Conservation (phyloP, 2,329 filamentous ascomycete genomes). For the Paracorniculantispora psalliotae region DNA sequence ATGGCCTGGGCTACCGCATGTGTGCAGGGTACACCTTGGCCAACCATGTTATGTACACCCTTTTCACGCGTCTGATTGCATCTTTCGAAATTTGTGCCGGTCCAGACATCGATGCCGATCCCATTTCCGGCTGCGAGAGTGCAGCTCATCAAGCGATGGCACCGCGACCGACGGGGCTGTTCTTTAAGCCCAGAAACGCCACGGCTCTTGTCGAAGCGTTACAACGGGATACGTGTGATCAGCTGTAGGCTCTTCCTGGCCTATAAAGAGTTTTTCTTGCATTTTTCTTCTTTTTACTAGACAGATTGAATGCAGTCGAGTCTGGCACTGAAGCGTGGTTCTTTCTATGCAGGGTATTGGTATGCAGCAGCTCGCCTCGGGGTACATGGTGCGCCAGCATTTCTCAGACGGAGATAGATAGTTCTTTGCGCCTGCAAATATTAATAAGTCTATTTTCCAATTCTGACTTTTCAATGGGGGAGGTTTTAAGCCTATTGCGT, state of each 20-base stretch:
- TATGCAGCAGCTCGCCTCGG: no score
- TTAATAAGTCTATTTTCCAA: no score
- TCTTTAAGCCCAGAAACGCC: neutral
- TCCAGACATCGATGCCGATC: neutral
- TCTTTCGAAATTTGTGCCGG: conserved; percentile 2
- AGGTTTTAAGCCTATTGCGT: no score
- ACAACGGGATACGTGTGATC: neutral
- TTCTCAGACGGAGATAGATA: no score
- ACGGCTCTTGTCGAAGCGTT: neutral
- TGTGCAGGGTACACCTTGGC: conserved; percentile 9
- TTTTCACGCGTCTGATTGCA: neutral
- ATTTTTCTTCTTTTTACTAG: no score
- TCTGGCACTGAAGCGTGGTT: no score
- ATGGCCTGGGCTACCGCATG: conserved; percentile 9
- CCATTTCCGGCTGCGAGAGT: neutral
- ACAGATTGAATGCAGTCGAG: no score
- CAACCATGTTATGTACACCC: conserved; percentile 6
- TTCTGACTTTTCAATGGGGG: no score
- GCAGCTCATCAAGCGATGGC: conserved; percentile 6
- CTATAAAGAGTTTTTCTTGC: no score
- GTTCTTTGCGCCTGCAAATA: no score
- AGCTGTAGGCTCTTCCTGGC: neutral
- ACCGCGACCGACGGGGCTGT: conserved; percentile 2
- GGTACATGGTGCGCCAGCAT: no score
- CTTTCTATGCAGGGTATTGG: no score